Evolutionary conservation across 129 eudicot species (phyloP), one percentile per base, ranked within the genome.

Genomic region (Daucus carota): DNA sequence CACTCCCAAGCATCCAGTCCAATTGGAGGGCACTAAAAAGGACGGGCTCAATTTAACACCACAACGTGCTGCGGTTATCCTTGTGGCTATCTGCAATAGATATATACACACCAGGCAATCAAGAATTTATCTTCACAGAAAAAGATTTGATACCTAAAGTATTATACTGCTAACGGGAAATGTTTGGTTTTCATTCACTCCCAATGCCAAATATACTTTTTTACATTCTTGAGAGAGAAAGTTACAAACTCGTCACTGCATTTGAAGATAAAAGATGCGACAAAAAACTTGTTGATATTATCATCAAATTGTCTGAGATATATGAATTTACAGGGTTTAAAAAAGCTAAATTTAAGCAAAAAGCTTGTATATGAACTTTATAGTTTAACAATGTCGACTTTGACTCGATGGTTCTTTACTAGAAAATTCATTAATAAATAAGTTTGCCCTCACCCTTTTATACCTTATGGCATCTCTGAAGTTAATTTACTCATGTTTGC

Each of bases 1-100:
- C n/a, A 95, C 99, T 75, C 99, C 97, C 77, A 89, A 86, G 77
- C 97, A 91, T 62, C 99, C 99, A 1, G 99, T 91, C 99, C 99
- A 95, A 57, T 80, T 89, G 5, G 99, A 95, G 0, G 99, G 99
- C 15, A 95, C 94, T 5, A 95, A 89, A 82, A 95, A 95, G 17
- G 99, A 95, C 44, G 99, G 99, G 70, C 99, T 91, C 77, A 95
- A 87, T 82, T 91, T 89, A 15, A 95, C 94, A n/a, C 89, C 99
- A 40, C 91, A 91, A 3, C 90, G 90, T 9, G 93, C 87, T 69
- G 99, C 97, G 22, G 96, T 91, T 66, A 89, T 74, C 78, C 99
- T 81, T 33, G 97, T 91, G 26, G 97, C 89, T 41, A 95, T 80
- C 99, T 95, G 89, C 80, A 45, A 20, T 40, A 22, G 50, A 71